Evolutionary conservation across 257 asterid species (phyloP), one percentile per base, ranked within the genome.

Genomic region (Capsicum rhomboideum): DNA sequence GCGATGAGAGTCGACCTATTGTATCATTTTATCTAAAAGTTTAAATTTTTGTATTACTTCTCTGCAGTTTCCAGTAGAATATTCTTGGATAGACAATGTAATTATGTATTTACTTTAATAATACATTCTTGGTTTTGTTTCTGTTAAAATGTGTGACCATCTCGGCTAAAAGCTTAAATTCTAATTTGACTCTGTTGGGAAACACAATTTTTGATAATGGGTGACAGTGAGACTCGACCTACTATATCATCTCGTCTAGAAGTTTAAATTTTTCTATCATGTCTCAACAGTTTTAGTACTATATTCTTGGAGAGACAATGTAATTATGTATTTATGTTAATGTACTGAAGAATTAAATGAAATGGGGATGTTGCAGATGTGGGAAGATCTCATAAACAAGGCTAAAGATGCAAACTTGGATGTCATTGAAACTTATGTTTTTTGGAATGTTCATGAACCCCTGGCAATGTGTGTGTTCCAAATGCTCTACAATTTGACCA

Each of bases 401-500:
- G 95, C 94, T 28, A 93, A 93, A 87, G 80, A 88, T 87, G 95
- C 87, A 79, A 92, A 92, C n/a, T 87, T 93, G 82, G 97, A 93
- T 87, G 97, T 90, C 31, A 91, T 93, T 82, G 97, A 93, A 59
- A 93, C 92, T 55, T 93, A 93, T 82, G 94, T 93, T 5, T 93
- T 93, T 59, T 93, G 97, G 97, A 90, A 91, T 83, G 87, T 79
- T 6, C 97, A 93, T 83, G 94, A 93, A 86, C 93, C 44, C 93
- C 92, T 42, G 94, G 91, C 86, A 90, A 88, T 86, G 97, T 93
- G 89, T 88, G 95, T 84, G 34, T 78, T 21, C 77, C 82, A 31
- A 71, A 61, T 75, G 69, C 68, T 20, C 42, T 75, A 12, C 37
- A 20, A 50, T 40, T 40, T 82, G 2, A 8, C n/a, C 23, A 3